Evolutionary conservation across 257 asterid species (phyloP).

Genomic region (Osmanthus fragrans): DNA sequence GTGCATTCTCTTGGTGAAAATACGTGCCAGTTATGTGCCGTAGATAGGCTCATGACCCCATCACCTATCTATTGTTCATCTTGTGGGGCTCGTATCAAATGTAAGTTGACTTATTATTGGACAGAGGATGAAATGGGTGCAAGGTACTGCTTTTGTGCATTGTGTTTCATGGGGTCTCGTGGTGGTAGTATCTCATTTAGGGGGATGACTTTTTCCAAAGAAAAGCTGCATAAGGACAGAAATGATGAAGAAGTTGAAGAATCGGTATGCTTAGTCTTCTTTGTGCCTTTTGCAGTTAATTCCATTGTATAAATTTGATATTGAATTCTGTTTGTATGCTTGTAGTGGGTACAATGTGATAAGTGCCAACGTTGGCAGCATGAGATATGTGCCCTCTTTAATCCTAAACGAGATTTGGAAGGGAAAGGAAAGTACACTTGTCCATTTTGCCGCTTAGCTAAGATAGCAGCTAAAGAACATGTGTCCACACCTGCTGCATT

Average conservation of each 20-base stretch:
- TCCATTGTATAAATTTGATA: constrained; percentile 1
- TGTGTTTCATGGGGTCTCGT: constrained; percentile 49
- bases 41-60: constrained; percentile 36
- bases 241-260: constrained; percentile 45
- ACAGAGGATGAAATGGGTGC: constrained; percentile 33
- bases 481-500: constrained; percentile 34
- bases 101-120: constrained; percentile 42
- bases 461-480: constrained; percentile 39
- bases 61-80: constrained; percentile 48
- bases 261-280: constrained; percentile 45
- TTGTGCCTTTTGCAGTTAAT: constrained; percentile 20
- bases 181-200: constrained; percentile 44
- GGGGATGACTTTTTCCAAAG: constrained; percentile 50
- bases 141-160: constrained; percentile 44
- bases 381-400: constrained; percentile 73
- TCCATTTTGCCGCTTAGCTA: constrained; percentile 58
- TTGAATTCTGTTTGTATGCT: constrained; percentile 21
- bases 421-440: constrained; percentile 52
- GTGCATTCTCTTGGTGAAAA: constrained; percentile 29
- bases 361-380: constrained; percentile 69
- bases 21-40: constrained; percentile 59
- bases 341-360: constrained; percentile 80
- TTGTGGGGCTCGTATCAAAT: constrained; percentile 50
- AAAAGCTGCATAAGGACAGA: constrained; percentile 41
- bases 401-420: constrained; percentile 47